These are phyloP conservation scores for Geosmithia flava DNA, from an alignment of 2,329 filamentous ascomycete species.

Conservation along the genomic window DNA sequence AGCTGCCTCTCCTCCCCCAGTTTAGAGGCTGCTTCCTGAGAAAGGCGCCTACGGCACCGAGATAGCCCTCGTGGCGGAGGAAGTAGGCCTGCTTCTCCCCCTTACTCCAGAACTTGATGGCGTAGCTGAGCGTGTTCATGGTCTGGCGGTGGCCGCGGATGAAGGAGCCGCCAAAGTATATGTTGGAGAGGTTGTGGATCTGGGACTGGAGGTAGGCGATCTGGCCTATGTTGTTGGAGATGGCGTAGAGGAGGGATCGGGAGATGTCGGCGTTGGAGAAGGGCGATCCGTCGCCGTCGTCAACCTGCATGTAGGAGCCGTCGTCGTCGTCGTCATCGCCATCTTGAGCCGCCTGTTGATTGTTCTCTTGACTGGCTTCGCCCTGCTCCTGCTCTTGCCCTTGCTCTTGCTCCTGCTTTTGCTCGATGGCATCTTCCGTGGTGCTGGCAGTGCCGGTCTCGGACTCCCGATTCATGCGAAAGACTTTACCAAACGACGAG, in stretches of 20 bases:
- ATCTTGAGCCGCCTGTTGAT: neutral
- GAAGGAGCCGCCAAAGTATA: slow-evolving; percentile 96
- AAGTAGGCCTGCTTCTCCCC: slow-evolving; percentile 94
- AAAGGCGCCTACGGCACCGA: slow-evolving; percentile 89
- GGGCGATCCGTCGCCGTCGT: slow-evolving; percentile 3
- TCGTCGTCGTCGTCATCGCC: slow-evolving; percentile 23
- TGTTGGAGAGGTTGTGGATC: slow-evolving; percentile 80
- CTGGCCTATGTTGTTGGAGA: slow-evolving; percentile 97
- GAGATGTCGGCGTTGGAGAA: slow-evolving; percentile 82
- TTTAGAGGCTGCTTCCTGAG: slow-evolving; percentile 81
- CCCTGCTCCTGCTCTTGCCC: neutral
- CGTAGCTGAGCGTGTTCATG: slow-evolving; percentile 94
- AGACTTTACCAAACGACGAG: slow-evolving; percentile 92
- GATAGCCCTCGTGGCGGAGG: slow-evolving; percentile 85
- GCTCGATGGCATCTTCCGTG: too few species aligned
- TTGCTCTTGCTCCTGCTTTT: neutral
- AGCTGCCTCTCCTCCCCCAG: slow-evolving; percentile 75
- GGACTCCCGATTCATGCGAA: slow-evolving; percentile 78
- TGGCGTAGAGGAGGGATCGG: slow-evolving; percentile 81
- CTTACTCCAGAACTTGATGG: slow-evolving; percentile 95
- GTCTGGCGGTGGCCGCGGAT: slow-evolving; percentile 94
- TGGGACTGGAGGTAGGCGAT: slow-evolving; percentile 96
- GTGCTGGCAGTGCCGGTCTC: slow-evolving; percentile 43
- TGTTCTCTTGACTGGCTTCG: neutral
- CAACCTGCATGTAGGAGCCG: slow-evolving; percentile 8